Conservation (phyloP, 257 asterid genomes). For the Voacanga thouarsii region DNA sequence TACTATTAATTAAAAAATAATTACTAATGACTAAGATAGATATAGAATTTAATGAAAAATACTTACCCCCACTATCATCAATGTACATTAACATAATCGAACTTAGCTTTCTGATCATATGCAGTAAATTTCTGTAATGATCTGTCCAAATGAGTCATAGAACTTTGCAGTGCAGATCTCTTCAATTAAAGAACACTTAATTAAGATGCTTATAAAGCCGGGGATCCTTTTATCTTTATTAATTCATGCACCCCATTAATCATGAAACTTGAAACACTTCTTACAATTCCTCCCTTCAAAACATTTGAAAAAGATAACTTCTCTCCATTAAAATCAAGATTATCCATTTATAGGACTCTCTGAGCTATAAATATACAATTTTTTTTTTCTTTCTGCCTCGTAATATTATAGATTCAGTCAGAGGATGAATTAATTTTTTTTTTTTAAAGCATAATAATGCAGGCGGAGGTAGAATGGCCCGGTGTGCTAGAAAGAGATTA, state of each 20-base stretch:
- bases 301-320: no score
- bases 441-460: no score
- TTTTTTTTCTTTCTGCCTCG: no score
- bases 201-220: slow-evolving; percentile 4
- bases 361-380: no score
- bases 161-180: slow-evolving; percentile 6
- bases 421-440: no score
- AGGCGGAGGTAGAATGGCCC: neutral
- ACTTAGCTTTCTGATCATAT: slow-evolving; percentile 17
- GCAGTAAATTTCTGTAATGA: slow-evolving; percentile 18
- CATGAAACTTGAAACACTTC: no score
- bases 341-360: no score
- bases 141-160: neutral
- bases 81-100: slow-evolving; percentile 7
- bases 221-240: neutral
- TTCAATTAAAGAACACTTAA: neutral
- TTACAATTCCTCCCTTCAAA: no score
- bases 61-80: slow-evolving; percentile 20
- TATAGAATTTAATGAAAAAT: neutral
- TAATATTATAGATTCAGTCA: no score
- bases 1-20: slow-evolving; percentile 6
- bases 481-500: neutral
- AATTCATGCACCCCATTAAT: neutral
- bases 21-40: slow-evolving; percentile 6
- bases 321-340: no score